Conservation (phyloP, 2,329 filamentous ascomycete genomes). For the Cladophialophora bantiana region DNA sequence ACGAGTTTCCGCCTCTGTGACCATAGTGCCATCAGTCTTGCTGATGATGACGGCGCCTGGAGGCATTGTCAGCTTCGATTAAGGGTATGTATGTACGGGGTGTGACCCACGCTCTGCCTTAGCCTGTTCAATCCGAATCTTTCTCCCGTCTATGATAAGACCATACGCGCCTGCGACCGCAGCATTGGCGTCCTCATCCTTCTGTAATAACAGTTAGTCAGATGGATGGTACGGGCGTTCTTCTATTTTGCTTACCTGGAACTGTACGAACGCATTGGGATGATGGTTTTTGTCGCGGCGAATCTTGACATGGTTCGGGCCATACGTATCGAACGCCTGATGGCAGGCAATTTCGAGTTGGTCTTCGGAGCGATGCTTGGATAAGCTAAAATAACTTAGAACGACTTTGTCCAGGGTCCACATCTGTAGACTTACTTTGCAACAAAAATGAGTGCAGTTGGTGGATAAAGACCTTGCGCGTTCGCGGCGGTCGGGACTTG, state of each 20-base stretch:
- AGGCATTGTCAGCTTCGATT: conserved; percentile 15
- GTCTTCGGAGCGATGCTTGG: conserved; percentile 41
- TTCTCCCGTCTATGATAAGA: conserved; percentile 36
- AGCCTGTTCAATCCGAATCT: conserved; percentile 37
- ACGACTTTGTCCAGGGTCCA: conserved; percentile 21
- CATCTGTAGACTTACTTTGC: conserved; percentile 47
- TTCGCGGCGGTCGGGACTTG: conserved; percentile 44
- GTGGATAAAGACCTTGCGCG: conserved; percentile 48
- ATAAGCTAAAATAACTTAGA: conserved; percentile 40
- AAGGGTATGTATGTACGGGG: neutral
- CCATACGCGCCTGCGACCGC: conserved; percentile 37
- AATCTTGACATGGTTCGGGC: conserved; percentile 48
- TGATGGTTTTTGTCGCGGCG: conserved; percentile 46
- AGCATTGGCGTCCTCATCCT: conserved; percentile 42
- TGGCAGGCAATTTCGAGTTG: conserved; percentile 44
- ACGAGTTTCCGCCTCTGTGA: conserved; percentile 36
- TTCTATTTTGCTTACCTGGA: conserved; percentile 43
- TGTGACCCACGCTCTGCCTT: conserved; percentile 38
- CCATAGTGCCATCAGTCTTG: conserved; percentile 29
- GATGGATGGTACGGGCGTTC: neutral
- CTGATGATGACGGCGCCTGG: conserved; percentile 38
- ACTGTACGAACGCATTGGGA: conserved; percentile 50
- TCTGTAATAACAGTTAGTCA: conserved; percentile 37
- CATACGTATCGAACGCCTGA: conserved; percentile 44
- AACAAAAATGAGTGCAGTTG: conserved; percentile 49